phyloP scores from a whole-genome alignment of 352 stramenopile genomes.

The Phytophthora pluvialis region DNA sequence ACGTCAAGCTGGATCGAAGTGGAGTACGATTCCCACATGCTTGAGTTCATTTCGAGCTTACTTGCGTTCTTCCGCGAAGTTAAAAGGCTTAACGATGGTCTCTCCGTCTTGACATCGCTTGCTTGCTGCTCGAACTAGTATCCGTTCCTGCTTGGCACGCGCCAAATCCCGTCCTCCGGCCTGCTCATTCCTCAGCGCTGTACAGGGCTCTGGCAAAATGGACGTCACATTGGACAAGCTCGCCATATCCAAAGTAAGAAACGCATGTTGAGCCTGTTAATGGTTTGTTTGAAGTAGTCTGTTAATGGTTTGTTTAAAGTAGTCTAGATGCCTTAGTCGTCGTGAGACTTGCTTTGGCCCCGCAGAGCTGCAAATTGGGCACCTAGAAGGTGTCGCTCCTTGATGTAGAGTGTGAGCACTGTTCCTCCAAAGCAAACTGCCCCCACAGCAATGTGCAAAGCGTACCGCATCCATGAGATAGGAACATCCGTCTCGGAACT shows the following conservation, averaged over 20 bases:
- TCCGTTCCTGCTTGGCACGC: slow-evolving; percentile 13
- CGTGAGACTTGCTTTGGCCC: slow-evolving; percentile 26
- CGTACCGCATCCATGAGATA: slow-evolving; percentile 40
- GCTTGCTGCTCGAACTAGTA: slow-evolving; percentile 1
- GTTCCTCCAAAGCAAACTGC: slow-evolving; percentile 51
- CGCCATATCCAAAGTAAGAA: slow-evolving; percentile 8
- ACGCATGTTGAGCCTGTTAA: slow-evolving; percentile 5
- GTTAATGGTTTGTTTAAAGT: slow-evolving; percentile 1
- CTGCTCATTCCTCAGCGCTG: slow-evolving; percentile 14
- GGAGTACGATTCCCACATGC: slow-evolving; percentile 13
- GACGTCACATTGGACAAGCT: no score
- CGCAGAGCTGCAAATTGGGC: slow-evolving; percentile 42
- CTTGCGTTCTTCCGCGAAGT: slow-evolving; percentile 13
- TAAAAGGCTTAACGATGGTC: not conserved
- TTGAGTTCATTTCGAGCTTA: slow-evolving; percentile 30
- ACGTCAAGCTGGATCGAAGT: slow-evolving; percentile 1
- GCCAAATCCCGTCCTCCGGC: not conserved
- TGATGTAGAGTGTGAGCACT: slow-evolving; percentile 47
- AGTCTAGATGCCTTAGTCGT: slow-evolving; percentile 28
- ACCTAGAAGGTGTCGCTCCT: slow-evolving; percentile 53
- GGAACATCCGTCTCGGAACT: slow-evolving; percentile 20
- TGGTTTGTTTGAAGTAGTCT: slow-evolving; percentile 8
- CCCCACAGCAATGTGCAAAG: slow-evolving; percentile 54
- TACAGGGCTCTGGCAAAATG: no score
- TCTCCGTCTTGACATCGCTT: slow-evolving; percentile 1